Conservation (phyloP, 106 monocot genomes). For the Iris macrosiphon region DNA sequence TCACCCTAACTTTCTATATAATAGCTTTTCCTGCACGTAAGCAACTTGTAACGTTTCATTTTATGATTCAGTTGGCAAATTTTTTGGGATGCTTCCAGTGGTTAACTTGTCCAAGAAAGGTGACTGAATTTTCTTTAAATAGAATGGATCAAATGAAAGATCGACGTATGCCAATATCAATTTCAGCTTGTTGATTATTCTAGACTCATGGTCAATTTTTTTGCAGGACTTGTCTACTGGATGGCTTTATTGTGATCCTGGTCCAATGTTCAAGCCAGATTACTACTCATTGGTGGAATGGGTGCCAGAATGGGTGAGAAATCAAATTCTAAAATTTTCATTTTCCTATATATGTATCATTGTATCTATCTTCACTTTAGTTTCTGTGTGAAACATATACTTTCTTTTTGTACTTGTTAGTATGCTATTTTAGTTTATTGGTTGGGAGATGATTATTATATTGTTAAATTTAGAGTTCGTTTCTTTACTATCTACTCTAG, state of each 20-base stretch:
- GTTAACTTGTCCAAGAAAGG: slow-evolving; percentile 98
- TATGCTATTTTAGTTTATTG: no score
- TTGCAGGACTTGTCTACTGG: slow-evolving; percentile 95
- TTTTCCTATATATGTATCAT: slow-evolving; percentile 4
- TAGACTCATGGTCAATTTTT: slow-evolving; percentile 3
- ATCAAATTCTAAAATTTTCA: slow-evolving; percentile 1
- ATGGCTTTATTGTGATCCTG: slow-evolving; percentile 97
- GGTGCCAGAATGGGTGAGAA: slow-evolving; percentile 66
- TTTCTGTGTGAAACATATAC: background rate
- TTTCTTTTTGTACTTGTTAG: background rate
- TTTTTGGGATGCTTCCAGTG: slow-evolving; percentile 80
- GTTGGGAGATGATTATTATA: no score
- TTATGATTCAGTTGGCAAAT: slow-evolving; percentile 73
- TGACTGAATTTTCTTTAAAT: slow-evolving; percentile 17
- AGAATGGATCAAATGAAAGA: background rate
- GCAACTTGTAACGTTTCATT: no score
- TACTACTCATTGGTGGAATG: slow-evolving; percentile 39
- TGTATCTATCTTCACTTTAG: slow-evolving; percentile 2
- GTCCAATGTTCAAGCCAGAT: slow-evolving; percentile 78
- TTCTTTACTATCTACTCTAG: no score
- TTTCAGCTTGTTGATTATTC: background rate
- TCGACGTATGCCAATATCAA: background rate
- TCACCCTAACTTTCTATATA: no score
- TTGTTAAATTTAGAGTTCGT: no score
- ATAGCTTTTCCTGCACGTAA: no score